Percentiles rank a stretch among this genome's conserved stretches.
Conservation (phyloP, 1,139 yeast genomes). For the Candida sanyaensis region DNA sequence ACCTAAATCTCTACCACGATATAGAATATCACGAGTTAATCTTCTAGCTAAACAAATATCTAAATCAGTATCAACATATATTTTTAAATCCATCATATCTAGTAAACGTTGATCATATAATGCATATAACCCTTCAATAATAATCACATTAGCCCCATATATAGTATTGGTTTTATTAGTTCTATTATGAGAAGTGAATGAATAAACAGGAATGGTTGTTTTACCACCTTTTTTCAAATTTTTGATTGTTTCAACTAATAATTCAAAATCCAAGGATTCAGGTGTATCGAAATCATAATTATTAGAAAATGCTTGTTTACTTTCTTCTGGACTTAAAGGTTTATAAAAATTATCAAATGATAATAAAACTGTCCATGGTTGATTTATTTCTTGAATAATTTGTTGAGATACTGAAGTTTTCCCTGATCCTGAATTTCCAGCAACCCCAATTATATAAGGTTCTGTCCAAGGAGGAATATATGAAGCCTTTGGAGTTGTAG, state of each 20-base stretch:
- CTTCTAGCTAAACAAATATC: conserved; percentile 91
- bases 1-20: conserved; percentile 78
- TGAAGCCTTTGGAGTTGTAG: conserved; percentile 13
- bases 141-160: conserved; percentile 94
- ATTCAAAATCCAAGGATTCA: conserved; percentile 74
- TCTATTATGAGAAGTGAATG: conserved; percentile 74
- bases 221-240: conserved; percentile 58
- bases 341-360: conserved; percentile 90
- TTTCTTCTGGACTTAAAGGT: conserved; percentile 64
- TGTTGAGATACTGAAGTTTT: conserved; percentile 89
- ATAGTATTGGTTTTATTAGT: conserved; percentile 69
- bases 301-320: conserved; percentile 59
- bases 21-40: conserved; percentile 79
- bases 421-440: conserved; percentile 95
- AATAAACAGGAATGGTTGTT: conserved; percentile 82
- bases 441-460: conserved; percentile 92
- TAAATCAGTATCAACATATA: conserved; percentile 91
- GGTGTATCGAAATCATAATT: conserved; percentile 90
- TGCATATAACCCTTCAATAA: conserved; percentile 90
- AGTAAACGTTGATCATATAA: conserved; percentile 69
- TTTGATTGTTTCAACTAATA: conserved; percentile 61
- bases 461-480: conserved; percentile 95
- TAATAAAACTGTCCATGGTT: conserved; percentile 94
- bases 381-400: conserved; percentile 76
- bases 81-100: conserved; percentile 79